These are phyloP conservation scores for Rhodotorula babjevae DNA, from an alignment of 768 basidiomycete genomes.

Conservation along the genomic window DNA sequence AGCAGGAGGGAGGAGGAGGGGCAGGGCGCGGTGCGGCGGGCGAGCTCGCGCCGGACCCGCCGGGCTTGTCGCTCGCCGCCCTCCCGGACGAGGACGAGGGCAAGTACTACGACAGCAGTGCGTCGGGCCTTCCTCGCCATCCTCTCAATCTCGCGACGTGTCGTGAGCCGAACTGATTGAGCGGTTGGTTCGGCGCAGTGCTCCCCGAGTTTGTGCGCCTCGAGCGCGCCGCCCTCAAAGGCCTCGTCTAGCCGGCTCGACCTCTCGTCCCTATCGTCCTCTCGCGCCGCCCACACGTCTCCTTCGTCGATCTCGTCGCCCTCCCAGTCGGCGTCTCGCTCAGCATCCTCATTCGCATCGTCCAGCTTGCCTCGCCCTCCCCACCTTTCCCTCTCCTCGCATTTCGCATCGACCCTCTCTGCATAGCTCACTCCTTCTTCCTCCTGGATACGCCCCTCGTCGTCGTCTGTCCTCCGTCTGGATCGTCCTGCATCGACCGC, in stretches of 20 bases:
- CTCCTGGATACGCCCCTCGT: no score
- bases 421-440: no score
- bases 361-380: no score
- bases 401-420: no score
- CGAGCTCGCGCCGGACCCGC: constrained; percentile 11
- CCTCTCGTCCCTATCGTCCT: no score
- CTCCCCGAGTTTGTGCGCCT: constrained; percentile 22
- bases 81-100: constrained; percentile 25
- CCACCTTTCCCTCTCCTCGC: no score
- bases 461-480: no score
- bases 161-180: not conserved
- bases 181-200: not conserved
- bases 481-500: no score
- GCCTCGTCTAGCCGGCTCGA: constrained; percentile 4
- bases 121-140: not conserved
- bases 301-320: no score
- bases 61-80: constrained; percentile 18
- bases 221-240: constrained; percentile 13
- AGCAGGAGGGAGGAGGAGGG: not conserved
- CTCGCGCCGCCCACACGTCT: no score
- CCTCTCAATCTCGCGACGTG: not conserved
- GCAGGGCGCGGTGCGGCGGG: not conserved
- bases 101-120: constrained; percentile 30
- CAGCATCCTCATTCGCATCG: no score
- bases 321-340: no score